Evolutionary conservation across 345 rosid genomes (phyloP), one percentile per base, ranked within the genome.

Genomic region (Turnera subulata): DNA sequence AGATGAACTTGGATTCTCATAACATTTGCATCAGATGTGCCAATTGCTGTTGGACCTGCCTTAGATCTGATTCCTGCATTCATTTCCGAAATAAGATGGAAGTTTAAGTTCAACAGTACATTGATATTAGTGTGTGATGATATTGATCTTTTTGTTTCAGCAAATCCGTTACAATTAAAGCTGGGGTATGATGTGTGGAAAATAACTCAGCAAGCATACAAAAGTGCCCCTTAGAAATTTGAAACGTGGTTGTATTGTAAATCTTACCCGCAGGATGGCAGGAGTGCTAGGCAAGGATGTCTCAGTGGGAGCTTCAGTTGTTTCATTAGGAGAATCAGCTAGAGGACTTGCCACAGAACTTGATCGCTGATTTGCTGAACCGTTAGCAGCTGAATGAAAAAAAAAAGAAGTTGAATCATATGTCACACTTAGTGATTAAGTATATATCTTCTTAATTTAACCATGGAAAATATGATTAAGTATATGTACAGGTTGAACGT

Each of bases 21-120:
- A 13, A 14, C 17, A 52, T 52, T 68, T 12, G 66, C 72, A 22
- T 38, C 58, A 29, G 72, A 67, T 8, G 72, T 55, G 50, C 61
- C 66, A 17, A 22, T 45, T 11, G 63, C 37, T 33, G 73, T 65
- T 21, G 82, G 72, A 18, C 33, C 60, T 43, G 76, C 65, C 61
- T 72, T 75, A 15, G 80, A 78, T 19, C 73, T 77, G 19, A 63
- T 61, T 56, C 73, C 75, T 73, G 60, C 55, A 64, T 35, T 50
- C 53, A 51, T 20, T 21, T 20, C 21, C 5, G 1, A 53, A 35
- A 33, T 23, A 24, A 25, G n/a, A 50, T 58, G 17, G 8, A 29
- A 8, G 4, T 29, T 15, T 18, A 59, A 8, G 11, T 2, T 39
- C 11, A 11, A 55, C 35, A 3, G 8, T 29, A 29, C n/a, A 29